These are phyloP conservation scores for Salvia sclarea DNA, from an alignment of 305 asterid species.

Conservation along the genomic window DNA sequence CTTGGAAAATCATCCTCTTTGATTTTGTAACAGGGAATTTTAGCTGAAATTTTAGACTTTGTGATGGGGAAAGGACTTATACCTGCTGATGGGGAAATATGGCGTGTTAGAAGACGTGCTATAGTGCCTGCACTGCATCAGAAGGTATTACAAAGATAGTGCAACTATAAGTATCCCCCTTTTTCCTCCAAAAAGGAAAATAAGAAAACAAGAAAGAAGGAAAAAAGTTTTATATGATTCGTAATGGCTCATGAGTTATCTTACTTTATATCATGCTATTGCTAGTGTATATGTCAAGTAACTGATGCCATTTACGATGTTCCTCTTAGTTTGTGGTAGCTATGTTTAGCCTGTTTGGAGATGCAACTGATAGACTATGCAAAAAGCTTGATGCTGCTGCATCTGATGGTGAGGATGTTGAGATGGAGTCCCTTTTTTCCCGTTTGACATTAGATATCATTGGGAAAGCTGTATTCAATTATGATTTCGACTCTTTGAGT, in stretches of 20 bases:
- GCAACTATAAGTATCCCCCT: not conserved
- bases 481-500: constrained; percentile 88
- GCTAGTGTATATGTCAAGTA: not conserved
- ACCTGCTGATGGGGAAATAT: constrained; percentile 97
- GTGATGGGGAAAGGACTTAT: constrained; percentile 99
- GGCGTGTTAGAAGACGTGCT: constrained; percentile 96
- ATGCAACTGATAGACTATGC: constrained; percentile 88
- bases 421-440: constrained; percentile 98
- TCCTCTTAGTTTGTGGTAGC: constrained; percentile 81
- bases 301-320: constrained; percentile 24
- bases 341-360: constrained; percentile 85
- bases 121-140: constrained; percentile 95
- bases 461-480: constrained; percentile 97
- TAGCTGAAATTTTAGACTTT: constrained; percentile 93
- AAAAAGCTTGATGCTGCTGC: constrained; percentile 86
- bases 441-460: constrained; percentile 92
- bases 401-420: constrained; percentile 89
- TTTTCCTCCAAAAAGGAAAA: not conserved
- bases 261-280: constrained; percentile 8
- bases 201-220: not conserved
- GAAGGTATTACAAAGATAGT: constrained; percentile 54
- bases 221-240: constrained; percentile 8
- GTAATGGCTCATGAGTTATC: not conserved
- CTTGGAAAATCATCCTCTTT: not conserved
- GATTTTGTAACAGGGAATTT: constrained; percentile 66